Evolutionary conservation across 192 early-diverging fungal species (phyloP).

Genomic region (Coemansia sp.): DNA sequence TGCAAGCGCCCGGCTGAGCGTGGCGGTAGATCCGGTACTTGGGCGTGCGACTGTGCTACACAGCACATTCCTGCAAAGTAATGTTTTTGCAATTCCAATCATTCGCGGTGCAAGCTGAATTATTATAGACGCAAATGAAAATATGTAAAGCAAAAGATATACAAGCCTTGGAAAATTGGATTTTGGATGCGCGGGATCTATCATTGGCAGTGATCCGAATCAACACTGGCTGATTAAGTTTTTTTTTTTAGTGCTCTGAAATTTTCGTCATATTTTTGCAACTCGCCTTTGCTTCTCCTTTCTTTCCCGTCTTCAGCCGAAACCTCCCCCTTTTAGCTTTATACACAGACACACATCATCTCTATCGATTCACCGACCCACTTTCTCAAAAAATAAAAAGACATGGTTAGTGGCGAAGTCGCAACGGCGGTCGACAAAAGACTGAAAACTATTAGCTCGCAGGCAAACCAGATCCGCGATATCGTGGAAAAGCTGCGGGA

Average conservation of each 20-base stretch:
- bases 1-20: neutral
- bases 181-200: neutral
- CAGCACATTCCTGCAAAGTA: neutral
- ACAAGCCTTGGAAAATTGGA: no score
- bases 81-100: neutral
- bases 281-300: neutral
- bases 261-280: neutral
- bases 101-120: neutral
- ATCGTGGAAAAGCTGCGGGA: conserved; percentile 45
- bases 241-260: neutral
- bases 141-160: neutral
- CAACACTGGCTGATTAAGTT: neutral
- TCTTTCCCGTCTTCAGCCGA: neutral
- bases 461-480: conserved; percentile 48
- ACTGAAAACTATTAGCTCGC: conserved; percentile 28
- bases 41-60: neutral
- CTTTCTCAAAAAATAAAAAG: neutral
- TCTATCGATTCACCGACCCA: no score
- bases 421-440: conserved; percentile 15
- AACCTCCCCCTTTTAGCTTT: neutral
- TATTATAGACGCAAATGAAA: neutral
- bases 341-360: neutral
- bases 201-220: neutral
- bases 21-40: neutral
- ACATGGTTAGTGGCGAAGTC: conserved; percentile 3